Base-by-base conservation (phyloP, 345 rosid species). In the Eucalyptus erythrocorys region DNA sequence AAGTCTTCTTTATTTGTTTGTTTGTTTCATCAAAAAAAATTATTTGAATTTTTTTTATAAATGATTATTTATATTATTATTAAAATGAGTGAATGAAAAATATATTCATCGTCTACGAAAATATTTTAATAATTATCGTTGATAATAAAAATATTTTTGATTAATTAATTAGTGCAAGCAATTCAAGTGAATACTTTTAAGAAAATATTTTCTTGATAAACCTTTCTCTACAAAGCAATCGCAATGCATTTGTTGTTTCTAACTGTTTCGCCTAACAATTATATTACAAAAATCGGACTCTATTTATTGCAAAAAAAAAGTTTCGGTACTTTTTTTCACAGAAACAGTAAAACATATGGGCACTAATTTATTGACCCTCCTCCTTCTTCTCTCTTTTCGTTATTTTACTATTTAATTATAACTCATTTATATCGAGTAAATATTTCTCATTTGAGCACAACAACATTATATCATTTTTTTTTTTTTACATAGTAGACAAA, bases 21-120 rank as follows among this genome's bases (percentile, higher is more conserved):
- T 40, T 76, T 76, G 8, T 76, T 76, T 21, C 0, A 8, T 9
- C 2, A 76, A 37, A 37, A 37, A 37, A 14, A n/a, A 14, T n/a
- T 7, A 30, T 64, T 64, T 64, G 0, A 7, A 64, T n/a, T 64
- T 32, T 14, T 14, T 7, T 4, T 30, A 4, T 51, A 64, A 64
- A 64, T 64, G 76, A n/a, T 64, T 0, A 0, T 13, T 8, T 64
- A 6, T 64, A n/a, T 64, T 6, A 3, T 64, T n/a, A 64, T 4
- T n/a, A 64, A 64, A 64, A 14, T n/a, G 3, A 64, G 7, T 14
- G 5, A 15, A 64, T 13, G 5, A 64, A 64, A 64, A 64, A 64
- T 14, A 14, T 7, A n/a, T 61, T 61, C 4, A 6, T n/a, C 3
- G 1, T n/a, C 0, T 0, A 64, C 1, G 0, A 64, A 64, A n/a